Conservation (phyloP, 2,329 filamentous ascomycete species). For the Plenodomus biglobosus region DNA sequence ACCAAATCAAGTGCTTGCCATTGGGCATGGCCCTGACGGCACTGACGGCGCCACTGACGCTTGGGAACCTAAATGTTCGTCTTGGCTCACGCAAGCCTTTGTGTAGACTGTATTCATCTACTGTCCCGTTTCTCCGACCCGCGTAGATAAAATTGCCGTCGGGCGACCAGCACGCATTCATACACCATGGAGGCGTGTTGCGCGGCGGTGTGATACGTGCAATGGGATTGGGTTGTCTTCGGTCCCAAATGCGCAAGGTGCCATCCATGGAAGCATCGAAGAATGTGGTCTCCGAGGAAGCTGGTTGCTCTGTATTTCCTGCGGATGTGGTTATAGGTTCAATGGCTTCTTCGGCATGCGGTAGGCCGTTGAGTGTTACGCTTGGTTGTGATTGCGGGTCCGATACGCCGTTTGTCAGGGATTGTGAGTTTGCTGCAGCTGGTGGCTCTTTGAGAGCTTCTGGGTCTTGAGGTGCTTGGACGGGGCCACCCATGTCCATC, state of each 20-base stretch:
- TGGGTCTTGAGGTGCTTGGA: constrained; percentile 41
- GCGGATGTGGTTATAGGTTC: constrained; percentile 16
- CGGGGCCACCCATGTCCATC: constrained; percentile 49
- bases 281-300: constrained; percentile 74
- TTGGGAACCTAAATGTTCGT: constrained; percentile 81
- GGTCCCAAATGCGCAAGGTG: constrained; percentile 89
- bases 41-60: constrained; percentile 85
- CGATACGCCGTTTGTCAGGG: constrained; percentile 21
- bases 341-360: constrained; percentile 53
- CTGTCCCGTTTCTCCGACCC: constrained; percentile 84
- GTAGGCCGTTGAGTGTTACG: constrained; percentile 51
- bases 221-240: constrained; percentile 72
- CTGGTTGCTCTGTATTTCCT: constrained; percentile 46
- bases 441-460: constrained; percentile 25
- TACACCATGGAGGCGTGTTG: constrained; percentile 91
- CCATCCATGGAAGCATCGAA: constrained; percentile 87
- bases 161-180: constrained; percentile 94
- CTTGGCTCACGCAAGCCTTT: constrained; percentile 74
- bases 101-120: constrained; percentile 91
- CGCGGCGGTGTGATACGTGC: constrained; percentile 75
- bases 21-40: constrained; percentile 90
- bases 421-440: constrained; percentile 10
- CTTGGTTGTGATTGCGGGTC: constrained; percentile 20
- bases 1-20: constrained; percentile 86
- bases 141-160: constrained; percentile 96